phyloP scores from a whole-genome alignment of 371 early-diverging fungal genomes.

The Apophysomyces variabilis region DNA sequence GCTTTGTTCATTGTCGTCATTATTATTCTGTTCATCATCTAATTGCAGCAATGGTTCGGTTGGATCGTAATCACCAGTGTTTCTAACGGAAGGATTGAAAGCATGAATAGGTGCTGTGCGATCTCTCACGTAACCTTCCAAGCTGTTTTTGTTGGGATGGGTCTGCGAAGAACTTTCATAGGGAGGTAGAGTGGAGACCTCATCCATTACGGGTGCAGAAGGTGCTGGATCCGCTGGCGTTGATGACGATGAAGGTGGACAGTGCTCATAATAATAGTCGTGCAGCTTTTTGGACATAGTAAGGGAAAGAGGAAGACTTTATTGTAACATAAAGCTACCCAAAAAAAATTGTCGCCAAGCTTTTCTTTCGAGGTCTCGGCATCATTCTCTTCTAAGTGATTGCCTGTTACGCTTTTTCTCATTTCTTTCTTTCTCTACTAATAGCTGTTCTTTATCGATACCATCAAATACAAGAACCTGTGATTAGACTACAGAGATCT shows the following conservation, averaged over 20 bases:
- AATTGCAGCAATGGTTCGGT: constrained; percentile 11
- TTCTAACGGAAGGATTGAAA: constrained; percentile 8
- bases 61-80: constrained; percentile 17
- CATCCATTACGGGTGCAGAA: constrained; percentile 15
- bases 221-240: constrained; percentile 23
- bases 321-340: no score
- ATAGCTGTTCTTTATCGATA: no score
- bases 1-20: no score
- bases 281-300: constrained; percentile 33
- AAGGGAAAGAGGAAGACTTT: background rate
- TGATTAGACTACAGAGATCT: no score
- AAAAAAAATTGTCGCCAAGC: constrained; percentile 2
- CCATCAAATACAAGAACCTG: no score
- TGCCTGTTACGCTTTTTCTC: background rate
- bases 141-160: constrained; percentile 17
- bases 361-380: background rate
- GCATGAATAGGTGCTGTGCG: constrained; percentile 12
- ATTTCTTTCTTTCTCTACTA: no score
- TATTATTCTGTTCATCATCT: constrained; percentile 21
- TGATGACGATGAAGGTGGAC: constrained; percentile 25
- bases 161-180: constrained; percentile 26
- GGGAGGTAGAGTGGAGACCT: constrained; percentile 27
- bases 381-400: background rate
- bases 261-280: constrained; percentile 34
- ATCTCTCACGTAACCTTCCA: constrained; percentile 24